A percentile compares a stretch with the other conserved stretches of the same genome.
These are phyloP conservation scores for Micromonas pusilla DNA, from an alignment of 139 green algal species.

Conservation along the genomic window DNA sequence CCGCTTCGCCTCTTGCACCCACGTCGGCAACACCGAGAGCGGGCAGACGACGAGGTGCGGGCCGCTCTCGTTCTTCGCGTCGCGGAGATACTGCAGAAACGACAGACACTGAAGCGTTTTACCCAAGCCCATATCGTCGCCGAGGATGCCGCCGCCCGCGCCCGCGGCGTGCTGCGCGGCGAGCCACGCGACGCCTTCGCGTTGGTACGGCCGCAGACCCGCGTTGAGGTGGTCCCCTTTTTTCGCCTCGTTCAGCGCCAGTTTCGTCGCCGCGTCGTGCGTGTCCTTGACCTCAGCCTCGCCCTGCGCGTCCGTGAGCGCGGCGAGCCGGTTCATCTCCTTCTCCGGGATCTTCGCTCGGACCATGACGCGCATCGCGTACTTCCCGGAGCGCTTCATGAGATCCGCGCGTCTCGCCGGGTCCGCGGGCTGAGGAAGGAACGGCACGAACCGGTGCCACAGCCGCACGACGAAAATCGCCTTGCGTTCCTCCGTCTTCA, in stretches of 20 bases:
- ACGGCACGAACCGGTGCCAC: not conserved
- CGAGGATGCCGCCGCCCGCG: slow-evolving; percentile 57
- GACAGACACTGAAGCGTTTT: slow-evolving; percentile 59
- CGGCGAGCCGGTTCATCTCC: not conserved
- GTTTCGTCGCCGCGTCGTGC: slow-evolving; percentile 20
- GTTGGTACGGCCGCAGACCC: slow-evolving; percentile 58
- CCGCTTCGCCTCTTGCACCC: slow-evolving; percentile 26
- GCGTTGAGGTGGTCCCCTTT: not conserved
- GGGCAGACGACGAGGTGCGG: slow-evolving; percentile 46
- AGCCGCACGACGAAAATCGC: not conserved
- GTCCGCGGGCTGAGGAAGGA: not conserved
- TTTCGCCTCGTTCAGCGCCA: slow-evolving; percentile 14
- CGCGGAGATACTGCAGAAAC: slow-evolving; percentile 43
- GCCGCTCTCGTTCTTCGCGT: slow-evolving; percentile 23
- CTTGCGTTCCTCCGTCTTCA: not conserved
- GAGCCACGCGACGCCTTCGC: slow-evolving; percentile 58
- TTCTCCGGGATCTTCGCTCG: not conserved
- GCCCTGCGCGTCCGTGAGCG: not conserved
- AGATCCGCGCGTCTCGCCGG: not conserved
- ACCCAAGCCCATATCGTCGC: slow-evolving; percentile 58
- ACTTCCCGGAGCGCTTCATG: not conserved
- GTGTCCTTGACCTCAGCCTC: slow-evolving; percentile 30
- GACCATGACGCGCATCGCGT: not conserved
- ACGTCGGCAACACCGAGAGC: slow-evolving; percentile 37
- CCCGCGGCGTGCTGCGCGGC: slow-evolving; percentile 43